These are phyloP conservation scores for Mucor sp. DNA, from an alignment of 371 early-diverging fungal genomes.

Conservation along the genomic window DNA sequence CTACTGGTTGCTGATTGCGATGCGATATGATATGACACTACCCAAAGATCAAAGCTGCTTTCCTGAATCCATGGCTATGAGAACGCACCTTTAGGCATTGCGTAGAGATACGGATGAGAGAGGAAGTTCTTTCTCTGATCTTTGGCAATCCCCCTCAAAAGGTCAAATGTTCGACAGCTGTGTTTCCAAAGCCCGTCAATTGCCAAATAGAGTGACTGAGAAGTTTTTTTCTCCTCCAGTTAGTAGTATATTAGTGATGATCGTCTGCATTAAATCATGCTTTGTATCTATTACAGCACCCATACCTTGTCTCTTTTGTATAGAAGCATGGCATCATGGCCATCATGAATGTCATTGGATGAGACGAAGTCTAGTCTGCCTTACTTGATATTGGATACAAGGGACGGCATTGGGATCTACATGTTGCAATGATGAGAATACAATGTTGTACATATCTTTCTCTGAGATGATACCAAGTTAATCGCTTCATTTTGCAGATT, in stretches of 20 bases:
- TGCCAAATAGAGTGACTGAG: neutral
- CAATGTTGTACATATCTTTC: too few relatives aligned
- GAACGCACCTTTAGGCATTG: constrained; percentile 22
- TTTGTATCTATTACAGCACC: neutral
- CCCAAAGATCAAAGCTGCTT: neutral
- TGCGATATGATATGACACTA: neutral
- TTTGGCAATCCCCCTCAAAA: neutral
- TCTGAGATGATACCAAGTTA: too few relatives aligned
- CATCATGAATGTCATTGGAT: neutral
- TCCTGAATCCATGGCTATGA: neutral
- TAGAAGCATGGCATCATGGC: neutral
- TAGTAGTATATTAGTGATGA: too few relatives aligned
- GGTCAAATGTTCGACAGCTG: neutral
- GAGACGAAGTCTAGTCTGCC: neutral
- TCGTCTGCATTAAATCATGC: neutral
- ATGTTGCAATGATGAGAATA: neutral
- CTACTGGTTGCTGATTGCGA: neutral
- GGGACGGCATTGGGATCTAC: neutral
- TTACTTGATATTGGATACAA: too few relatives aligned
- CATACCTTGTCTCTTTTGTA: neutral
- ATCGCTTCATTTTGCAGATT: too few relatives aligned
- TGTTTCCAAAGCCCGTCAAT: neutral
- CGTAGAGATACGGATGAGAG: constrained; percentile 19
- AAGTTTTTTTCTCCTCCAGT: neutral
- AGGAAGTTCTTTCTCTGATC: constrained; percentile 9